phyloP scores from a whole-genome alignment of 169 alveolate species.

The Cryptosporidium tyzzeri region DNA sequence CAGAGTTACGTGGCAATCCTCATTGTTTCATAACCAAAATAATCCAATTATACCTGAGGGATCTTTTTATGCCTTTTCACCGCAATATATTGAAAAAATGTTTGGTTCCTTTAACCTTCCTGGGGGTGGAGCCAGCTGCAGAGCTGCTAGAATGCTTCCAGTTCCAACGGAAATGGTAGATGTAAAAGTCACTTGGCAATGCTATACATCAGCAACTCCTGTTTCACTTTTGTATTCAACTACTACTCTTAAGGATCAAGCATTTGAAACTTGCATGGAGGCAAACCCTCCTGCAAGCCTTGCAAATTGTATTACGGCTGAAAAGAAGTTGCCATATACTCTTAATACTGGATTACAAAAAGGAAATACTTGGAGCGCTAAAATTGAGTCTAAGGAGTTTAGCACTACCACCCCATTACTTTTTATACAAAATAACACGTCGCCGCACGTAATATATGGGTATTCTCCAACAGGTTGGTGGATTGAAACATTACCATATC shows the following conservation, averaged over 20 bases:
- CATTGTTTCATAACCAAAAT: constrained; percentile 35
- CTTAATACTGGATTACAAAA: not conserved
- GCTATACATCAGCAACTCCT: constrained; percentile 62
- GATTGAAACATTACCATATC: constrained; percentile 61
- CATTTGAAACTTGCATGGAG: constrained; percentile 50
- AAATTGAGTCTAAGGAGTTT: constrained; percentile 21
- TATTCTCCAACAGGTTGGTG: constrained; percentile 74
- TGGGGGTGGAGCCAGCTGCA: constrained; percentile 73
- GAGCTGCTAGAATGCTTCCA: constrained; percentile 74
- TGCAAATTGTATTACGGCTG: constrained; percentile 40
- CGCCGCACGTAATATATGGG: constrained; percentile 59
- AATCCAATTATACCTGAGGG: constrained; percentile 50
- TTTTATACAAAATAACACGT: constrained; percentile 65
- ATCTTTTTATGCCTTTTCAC: constrained; percentile 71
- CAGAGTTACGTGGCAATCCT: constrained; percentile 53
- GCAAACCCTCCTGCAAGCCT: constrained; percentile 2
- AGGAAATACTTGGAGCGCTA: constrained; percentile 34
- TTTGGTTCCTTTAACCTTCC: constrained; percentile 49
- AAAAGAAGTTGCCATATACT: constrained; percentile 41
- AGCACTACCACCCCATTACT: constrained; percentile 32
- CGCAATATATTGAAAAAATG: constrained; percentile 53
- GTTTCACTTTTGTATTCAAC: constrained; percentile 54
- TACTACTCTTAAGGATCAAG: constrained; percentile 61
- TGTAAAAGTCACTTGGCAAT: constrained; percentile 48
- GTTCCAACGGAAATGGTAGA: constrained; percentile 65